These are phyloP conservation scores for Tolypocladium guangdongense DNA, from an alignment of 2,329 filamentous ascomycete species.

Conservation along the genomic window DNA sequence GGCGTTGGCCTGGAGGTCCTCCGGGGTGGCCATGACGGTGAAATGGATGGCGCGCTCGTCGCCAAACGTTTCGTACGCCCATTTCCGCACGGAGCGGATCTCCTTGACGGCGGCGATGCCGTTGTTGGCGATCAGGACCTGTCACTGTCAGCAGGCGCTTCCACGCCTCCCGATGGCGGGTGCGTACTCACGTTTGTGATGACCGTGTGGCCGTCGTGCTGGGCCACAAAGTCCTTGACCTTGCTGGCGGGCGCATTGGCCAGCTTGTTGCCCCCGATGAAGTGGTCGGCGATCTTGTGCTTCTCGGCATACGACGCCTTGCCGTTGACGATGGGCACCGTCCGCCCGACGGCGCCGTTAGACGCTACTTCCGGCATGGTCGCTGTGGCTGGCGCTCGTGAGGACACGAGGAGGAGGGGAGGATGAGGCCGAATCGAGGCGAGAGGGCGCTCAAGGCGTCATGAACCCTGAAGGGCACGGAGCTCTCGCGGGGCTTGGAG, in stretches of 20 bases:
- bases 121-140: slow-evolving; percentile 99
- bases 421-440: background rate
- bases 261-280: slow-evolving; percentile 89
- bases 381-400: background rate
- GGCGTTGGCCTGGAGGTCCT: slow-evolving; percentile 93
- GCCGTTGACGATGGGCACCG: slow-evolving; percentile 44
- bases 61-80: slow-evolving; percentile 99
- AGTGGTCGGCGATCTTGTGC: slow-evolving; percentile 79
- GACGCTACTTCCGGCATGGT: slow-evolving; percentile 37
- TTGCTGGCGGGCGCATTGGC: slow-evolving; percentile 70
- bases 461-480: background rate
- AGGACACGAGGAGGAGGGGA: background rate
- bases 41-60: slow-evolving; percentile 98
- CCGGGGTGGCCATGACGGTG: slow-evolving; percentile 98
- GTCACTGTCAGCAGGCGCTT: slow-evolving; percentile 1
- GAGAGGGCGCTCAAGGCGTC: background rate
- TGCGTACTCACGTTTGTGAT: slow-evolving; percentile 76
- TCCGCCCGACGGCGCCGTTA: slow-evolving; percentile 34
- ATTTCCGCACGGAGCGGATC: slow-evolving; percentile 98
- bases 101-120: slow-evolving; percentile 99
- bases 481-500: background rate
- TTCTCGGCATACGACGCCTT: slow-evolving; percentile 64
- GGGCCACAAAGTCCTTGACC: slow-evolving; percentile 92
- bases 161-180: background rate
- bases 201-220: slow-evolving; percentile 88